Base-by-base conservation (phyloP, 2,329 filamentous ascomycete species). In the Pseudogymnoascus sp. region DNA sequence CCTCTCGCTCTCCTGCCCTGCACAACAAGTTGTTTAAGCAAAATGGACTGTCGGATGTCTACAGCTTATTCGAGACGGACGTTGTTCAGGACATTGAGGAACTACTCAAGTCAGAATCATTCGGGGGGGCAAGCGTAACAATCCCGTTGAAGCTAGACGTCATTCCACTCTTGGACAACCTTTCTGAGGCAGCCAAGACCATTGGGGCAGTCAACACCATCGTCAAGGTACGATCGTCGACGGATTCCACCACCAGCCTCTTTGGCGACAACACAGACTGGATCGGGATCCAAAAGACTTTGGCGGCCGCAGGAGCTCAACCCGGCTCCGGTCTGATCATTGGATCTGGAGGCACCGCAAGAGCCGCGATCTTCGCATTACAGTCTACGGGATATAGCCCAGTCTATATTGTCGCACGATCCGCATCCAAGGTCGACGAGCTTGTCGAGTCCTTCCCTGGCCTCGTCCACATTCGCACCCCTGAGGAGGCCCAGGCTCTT, bases 161-260 rank as follows among this genome's bases (percentile, higher is more conserved):
- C 64, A 91, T 96, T 78, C 81, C 84, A 0, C 77, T 93, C 4
- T 79, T 99, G 13, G 92, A 97, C 72, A 85, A 88, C 62, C 80
- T 97, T 64, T 88, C 91, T 0, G 83, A 87, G 31, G 87, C 95
- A 62, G 93, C 92, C 13, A 83, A 84, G 67, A 80, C 85, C 31
- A 97, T 99, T 66, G 95, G 95, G 21, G 95, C 95, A 2, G 89
- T 97, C 67, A 99, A 99, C 78, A 99, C 95, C 17, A 88, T 99
- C 71, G 85, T 96, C 28, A 87, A 89, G 0, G 72, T 84, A 2
- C 66, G 13, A 15, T 59, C 47, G 36, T 35, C 44, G 23, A 26
- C 47, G n/a, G 13, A 53, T 11, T 63, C 68, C 7, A 57, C 68
- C 7, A 57, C 76, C 60, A 82, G 80, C 3, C 83, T 97, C 2